These are phyloP conservation scores for Tephrocybe sp. DNA, from an alignment of 768 basidiomycete genomes.

Conservation along the genomic window DNA sequence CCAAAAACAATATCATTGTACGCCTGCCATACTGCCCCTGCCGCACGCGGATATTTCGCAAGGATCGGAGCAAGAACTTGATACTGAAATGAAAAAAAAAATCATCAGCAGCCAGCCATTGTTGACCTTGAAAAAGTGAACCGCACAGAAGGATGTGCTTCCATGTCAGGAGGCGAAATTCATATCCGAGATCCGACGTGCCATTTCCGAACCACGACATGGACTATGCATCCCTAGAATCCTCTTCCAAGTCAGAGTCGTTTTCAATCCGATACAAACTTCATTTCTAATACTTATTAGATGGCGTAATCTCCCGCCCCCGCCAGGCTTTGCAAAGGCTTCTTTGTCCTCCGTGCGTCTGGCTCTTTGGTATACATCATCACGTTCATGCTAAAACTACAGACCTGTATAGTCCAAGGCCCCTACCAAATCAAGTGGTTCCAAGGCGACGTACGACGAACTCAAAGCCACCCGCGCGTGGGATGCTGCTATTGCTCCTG, in stretches of 20 bases:
- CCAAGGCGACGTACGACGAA: constrained; percentile 50
- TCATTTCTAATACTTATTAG: constrained; percentile 26
- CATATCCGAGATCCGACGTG: constrained; percentile 12
- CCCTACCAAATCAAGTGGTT: constrained; percentile 29
- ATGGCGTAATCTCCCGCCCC: constrained; percentile 63
- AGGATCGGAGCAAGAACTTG: constrained; percentile 43
- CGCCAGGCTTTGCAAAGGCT: constrained; percentile 62
- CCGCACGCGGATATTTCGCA: constrained; percentile 58
- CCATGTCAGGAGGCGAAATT: constrained; percentile 14
- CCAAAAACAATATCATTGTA: constrained; percentile 73
- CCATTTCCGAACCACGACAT: constrained; percentile 17
- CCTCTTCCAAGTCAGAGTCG: constrained; percentile 31
- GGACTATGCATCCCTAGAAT: constrained; percentile 40
- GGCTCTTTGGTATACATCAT: neutral
- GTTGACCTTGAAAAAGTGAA: neutral
- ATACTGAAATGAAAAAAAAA: constrained; percentile 33
- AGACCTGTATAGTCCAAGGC: constrained; percentile 38
- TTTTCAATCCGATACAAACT: neutral
- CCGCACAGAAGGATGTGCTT: constrained; percentile 23
- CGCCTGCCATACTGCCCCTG: constrained; percentile 65
- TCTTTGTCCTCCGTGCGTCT: constrained; percentile 31
- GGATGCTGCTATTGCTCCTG: constrained; percentile 81
- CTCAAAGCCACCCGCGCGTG: constrained; percentile 81
- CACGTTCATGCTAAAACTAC: neutral
- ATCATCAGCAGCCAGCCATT: neutral